A percentile compares a stretch with the other conserved stretches of the same genome.
phyloP scores from a whole-genome alignment of 257 asterid genomes.

The Nicotiana tomentosiformis region DNA sequence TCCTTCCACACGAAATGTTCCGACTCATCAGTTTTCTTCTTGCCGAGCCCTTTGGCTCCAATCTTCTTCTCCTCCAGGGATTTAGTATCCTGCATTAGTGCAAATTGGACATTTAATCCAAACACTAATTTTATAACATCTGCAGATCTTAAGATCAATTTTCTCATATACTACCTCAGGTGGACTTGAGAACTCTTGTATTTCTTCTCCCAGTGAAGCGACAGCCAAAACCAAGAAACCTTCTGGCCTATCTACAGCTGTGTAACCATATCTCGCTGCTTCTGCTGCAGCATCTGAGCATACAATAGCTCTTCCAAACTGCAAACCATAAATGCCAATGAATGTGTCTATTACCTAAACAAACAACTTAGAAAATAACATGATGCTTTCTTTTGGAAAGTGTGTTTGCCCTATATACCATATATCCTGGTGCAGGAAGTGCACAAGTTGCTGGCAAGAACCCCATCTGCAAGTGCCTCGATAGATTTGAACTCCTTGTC shows the following conservation, averaged over 20 bases:
- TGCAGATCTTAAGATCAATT: background rate
- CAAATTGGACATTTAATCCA: background rate
- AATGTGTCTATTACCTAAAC: background rate
- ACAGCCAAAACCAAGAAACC: constrained; percentile 79
- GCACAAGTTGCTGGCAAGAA: constrained; percentile 65
- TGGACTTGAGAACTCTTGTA: constrained; percentile 29
- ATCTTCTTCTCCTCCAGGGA: constrained; percentile 51
- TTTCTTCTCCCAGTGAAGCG: constrained; percentile 58
- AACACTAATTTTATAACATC: too few relatives aligned
- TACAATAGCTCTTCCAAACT: constrained; percentile 92
- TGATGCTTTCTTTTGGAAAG: background rate
- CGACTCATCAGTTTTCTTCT: constrained; percentile 63
- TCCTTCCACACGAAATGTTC: constrained; percentile 81
- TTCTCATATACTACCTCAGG: constrained; percentile 28
- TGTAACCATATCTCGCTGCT: constrained; percentile 87
- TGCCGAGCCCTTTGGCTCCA: constrained; percentile 63
- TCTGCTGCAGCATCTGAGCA: constrained; percentile 92
- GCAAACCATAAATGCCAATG: background rate
- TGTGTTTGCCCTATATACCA: constrained; percentile 31
- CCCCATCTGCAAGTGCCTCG: constrained; percentile 78
- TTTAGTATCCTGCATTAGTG: constrained; percentile 25
- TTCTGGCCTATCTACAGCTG: constrained; percentile 78
- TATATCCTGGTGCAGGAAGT: constrained; percentile 80
- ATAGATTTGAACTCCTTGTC: constrained; percentile 62
- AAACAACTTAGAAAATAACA: background rate